Evolutionary conservation across 2,329 filamentous ascomycete species (phyloP).

Genomic region (Orbilia brochopaga): DNA sequence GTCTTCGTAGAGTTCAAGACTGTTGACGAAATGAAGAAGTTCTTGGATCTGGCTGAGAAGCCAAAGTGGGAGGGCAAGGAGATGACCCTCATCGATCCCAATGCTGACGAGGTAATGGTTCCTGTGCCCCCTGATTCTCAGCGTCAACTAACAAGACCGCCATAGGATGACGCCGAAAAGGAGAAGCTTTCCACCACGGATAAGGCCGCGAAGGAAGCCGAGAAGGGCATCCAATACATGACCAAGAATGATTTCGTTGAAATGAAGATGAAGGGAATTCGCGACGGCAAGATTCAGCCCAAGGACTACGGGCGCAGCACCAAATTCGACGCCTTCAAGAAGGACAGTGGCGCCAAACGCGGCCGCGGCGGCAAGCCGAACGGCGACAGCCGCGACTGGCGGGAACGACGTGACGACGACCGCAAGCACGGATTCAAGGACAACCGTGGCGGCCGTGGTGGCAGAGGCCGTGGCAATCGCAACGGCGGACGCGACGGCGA

Average conservation of each 20-base stretch:
- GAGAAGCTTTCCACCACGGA: slow-evolving; percentile 35
- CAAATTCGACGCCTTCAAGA: slow-evolving; percentile 61
- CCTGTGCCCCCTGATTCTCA: not conserved
- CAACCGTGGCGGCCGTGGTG: slow-evolving; percentile 57
- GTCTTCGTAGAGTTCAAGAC: slow-evolving; percentile 91
- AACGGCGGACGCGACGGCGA: slow-evolving; percentile 56
- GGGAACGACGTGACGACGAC: slow-evolving; percentile 58
- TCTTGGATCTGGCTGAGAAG: slow-evolving; percentile 77
- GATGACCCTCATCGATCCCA: slow-evolving; percentile 65
- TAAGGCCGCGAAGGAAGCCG: slow-evolving; percentile 31
- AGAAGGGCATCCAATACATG: slow-evolving; percentile 61
- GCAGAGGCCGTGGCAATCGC: slow-evolving; percentile 15
- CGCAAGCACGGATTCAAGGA: slow-evolving; percentile 59
- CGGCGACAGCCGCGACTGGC: slow-evolving; percentile 57
- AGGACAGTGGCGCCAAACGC: slow-evolving; percentile 39
- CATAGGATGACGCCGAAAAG: slow-evolving; percentile 14
- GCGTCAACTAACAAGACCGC: not conserved
- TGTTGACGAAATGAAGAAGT: slow-evolving; percentile 78
- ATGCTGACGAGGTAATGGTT: slow-evolving; percentile 12
- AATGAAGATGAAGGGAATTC: slow-evolving; percentile 75
- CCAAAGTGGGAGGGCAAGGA: slow-evolving; percentile 83
- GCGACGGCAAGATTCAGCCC: slow-evolving; percentile 71
- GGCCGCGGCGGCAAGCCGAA: slow-evolving; percentile 43
- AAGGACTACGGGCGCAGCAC: slow-evolving; percentile 56
- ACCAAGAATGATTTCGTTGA: slow-evolving; percentile 85